Conservation (phyloP, 192 early-diverging fungal genomes). For the Podila verticillata region DNA sequence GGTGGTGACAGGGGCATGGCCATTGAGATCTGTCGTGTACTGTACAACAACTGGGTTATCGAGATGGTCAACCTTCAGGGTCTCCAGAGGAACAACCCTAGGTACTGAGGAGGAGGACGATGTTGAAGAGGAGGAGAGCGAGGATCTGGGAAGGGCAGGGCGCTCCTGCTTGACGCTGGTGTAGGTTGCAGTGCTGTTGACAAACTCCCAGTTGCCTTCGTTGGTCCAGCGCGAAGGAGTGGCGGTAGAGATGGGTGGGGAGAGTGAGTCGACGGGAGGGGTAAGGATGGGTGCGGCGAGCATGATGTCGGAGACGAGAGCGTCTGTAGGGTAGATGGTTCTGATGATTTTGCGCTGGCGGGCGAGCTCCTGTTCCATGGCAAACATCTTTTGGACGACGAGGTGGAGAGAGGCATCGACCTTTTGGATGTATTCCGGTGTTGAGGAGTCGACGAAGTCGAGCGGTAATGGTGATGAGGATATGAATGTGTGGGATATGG, state of each 20-base stretch:
- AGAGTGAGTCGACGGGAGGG: slow-evolving; percentile 44
- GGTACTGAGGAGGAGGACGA: background rate
- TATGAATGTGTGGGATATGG: slow-evolving; percentile 17
- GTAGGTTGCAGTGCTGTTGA: slow-evolving; percentile 33
- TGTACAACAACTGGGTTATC: background rate
- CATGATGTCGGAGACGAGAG: slow-evolving; percentile 25
- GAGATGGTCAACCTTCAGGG: background rate
- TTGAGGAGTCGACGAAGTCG: slow-evolving; percentile 45
- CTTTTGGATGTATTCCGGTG: slow-evolving; percentile 31
- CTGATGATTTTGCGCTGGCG: slow-evolving; percentile 12
- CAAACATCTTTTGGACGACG: slow-evolving; percentile 41
- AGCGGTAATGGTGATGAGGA: slow-evolving; percentile 30
- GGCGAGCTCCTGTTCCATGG: slow-evolving; percentile 37
- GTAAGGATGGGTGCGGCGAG: slow-evolving; percentile 48
- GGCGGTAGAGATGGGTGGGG: slow-evolving; percentile 25
- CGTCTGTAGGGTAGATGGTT: slow-evolving; percentile 1
- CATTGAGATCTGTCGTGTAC: slow-evolving; percentile 23
- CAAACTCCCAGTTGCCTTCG: slow-evolving; percentile 39
- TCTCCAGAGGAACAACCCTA: background rate
- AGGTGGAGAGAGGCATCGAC: slow-evolving; percentile 35
- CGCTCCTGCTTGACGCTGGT: slow-evolving; percentile 29
- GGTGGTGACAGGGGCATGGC: slow-evolving; percentile 4
- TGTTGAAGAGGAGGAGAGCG: background rate
- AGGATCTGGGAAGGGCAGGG: background rate
- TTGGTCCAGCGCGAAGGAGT: slow-evolving; percentile 24